Evolutionary conservation across 2,329 filamentous ascomycete genomes (phyloP).

Genomic region (Ampelomyces quisqualis): DNA sequence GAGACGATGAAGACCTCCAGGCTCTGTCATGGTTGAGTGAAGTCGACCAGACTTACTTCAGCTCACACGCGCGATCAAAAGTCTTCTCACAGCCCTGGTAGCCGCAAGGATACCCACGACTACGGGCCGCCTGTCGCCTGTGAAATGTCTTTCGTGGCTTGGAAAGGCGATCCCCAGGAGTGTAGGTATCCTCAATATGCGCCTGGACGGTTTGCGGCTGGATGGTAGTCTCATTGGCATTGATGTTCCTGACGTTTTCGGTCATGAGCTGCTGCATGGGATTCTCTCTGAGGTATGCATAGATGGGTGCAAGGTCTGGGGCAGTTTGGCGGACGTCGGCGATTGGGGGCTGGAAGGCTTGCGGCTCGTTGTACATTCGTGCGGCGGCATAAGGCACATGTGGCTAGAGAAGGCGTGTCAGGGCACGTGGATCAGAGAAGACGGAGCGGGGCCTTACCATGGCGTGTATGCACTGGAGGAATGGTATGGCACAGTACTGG

Average conservation of each 20-base stretch:
- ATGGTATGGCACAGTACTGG: conserved; percentile 23
- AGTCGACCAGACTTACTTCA: conserved; percentile 32
- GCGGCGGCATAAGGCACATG: conserved; percentile 10
- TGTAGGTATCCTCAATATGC: conserved; percentile 34
- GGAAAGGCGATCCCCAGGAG: conserved; percentile 29
- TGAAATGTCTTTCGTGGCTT: conserved; percentile 10
- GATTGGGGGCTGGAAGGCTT: conserved; percentile 4
- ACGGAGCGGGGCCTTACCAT: too few relatives aligned
- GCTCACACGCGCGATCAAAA: conserved; percentile 38
- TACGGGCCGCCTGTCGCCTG: conserved; percentile 28
- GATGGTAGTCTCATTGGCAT: conserved; percentile 32
- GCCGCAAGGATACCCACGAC: conserved; percentile 30
- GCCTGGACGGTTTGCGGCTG: conserved; percentile 27
- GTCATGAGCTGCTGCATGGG: conserved; percentile 10
- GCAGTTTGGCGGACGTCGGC: conserved; percentile 7
- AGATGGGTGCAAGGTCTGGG: conserved; percentile 6
- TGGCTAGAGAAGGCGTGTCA: too few relatives aligned
- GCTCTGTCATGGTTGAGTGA: not conserved
- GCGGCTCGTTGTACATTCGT: conserved; percentile 2
- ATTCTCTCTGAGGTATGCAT: conserved; percentile 6
- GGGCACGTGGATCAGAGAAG: too few relatives aligned
- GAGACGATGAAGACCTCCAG: not conserved
- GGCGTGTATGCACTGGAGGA: conserved; percentile 22
- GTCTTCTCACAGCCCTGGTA: conserved; percentile 23
- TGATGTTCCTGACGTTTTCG: conserved; percentile 15